Evolutionary conservation across 495 filamentous ascomycete species (phyloP).

Genomic region (Xylaria longipes): DNA sequence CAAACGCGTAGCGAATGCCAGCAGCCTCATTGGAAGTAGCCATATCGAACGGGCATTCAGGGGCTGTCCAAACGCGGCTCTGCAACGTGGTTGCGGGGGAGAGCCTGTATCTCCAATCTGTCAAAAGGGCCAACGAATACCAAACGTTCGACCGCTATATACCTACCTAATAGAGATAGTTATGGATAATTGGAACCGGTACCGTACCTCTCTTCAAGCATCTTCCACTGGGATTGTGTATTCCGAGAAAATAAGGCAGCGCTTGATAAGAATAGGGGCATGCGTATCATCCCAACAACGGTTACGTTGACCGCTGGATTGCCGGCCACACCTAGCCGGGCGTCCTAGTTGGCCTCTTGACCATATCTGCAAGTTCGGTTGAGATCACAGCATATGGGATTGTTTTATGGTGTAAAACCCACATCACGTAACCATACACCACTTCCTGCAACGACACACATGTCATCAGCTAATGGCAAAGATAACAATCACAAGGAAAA

Average conservation of each 20-base stretch:
- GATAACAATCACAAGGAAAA: background rate
- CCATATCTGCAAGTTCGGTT: background rate
- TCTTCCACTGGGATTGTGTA: background rate
- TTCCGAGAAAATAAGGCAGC: background rate
- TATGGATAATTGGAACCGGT: background rate
- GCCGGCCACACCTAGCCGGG: background rate
- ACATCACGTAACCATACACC: background rate
- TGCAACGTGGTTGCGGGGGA: background rate
- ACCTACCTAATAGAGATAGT: background rate
- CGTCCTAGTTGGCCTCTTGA: background rate
- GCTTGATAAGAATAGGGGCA: background rate
- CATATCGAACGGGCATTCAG: background rate
- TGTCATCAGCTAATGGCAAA: background rate
- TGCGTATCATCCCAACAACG: background rate
- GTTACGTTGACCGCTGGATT: background rate
- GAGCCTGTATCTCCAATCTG: background rate
- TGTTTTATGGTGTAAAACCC: too few species aligned
- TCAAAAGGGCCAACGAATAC: background rate
- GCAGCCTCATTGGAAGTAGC: slow-evolving; percentile 21
- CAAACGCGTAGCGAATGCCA: slow-evolving; percentile 36
- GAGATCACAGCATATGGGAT: slow-evolving; percentile 1
- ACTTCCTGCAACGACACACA: background rate
- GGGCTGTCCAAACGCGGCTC: slow-evolving; percentile 16
- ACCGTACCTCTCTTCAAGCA: too few species aligned
- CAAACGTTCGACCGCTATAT: background rate